Evolutionary conservation across 345 rosid genomes (phyloP), one percentile per base, ranked within the genome.

Genomic region (Bruguiera sexangula): DNA sequence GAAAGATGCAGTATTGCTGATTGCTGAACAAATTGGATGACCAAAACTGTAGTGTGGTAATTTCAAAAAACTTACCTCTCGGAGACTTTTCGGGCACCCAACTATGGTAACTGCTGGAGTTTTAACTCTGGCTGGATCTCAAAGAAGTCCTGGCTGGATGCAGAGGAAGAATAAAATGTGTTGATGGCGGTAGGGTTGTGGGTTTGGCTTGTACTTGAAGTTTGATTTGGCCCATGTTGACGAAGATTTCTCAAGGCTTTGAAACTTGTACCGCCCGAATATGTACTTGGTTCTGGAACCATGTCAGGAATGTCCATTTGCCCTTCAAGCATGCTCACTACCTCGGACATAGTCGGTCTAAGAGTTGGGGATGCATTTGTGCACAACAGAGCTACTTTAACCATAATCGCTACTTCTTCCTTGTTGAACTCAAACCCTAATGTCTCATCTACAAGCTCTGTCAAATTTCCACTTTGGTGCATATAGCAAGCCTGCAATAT

Each of bases 191-290:
- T 75, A 56, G 84, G 71, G 62, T 75, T 67, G 63, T 70, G 84
- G 18, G 78, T 75, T 63, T 82, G 81, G 68, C 76, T 76, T 60
- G 30, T 55, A 66, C 82, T 76, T 10, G 37, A 43, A 34, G 51
- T 74, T 37, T 70, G 75, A 52, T 73, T 30, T 51, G 72, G 82
- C 56, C 68, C 60, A 31, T 67, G 71, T 62, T 22, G 78, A 34
- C 73, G 75, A n/a, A 80, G 64, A 58, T 82, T 88, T 77, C 80
- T 79, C 74, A 84, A 69, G 67, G 73, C 70, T 24, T 74, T 74
- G 68, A 78, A 74, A 66, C 78, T 69, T 18, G 70, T 22, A 63
- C 74, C 82, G 39, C 70, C 63, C 5, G 59, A 6, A 15, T 70
- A 71, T 5, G 21, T 29, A 68, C 69, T 29, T 13, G 66, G 60